Conservation (phyloP, 2,329 filamentous ascomycete genomes). For the Epichloe typhina region DNA sequence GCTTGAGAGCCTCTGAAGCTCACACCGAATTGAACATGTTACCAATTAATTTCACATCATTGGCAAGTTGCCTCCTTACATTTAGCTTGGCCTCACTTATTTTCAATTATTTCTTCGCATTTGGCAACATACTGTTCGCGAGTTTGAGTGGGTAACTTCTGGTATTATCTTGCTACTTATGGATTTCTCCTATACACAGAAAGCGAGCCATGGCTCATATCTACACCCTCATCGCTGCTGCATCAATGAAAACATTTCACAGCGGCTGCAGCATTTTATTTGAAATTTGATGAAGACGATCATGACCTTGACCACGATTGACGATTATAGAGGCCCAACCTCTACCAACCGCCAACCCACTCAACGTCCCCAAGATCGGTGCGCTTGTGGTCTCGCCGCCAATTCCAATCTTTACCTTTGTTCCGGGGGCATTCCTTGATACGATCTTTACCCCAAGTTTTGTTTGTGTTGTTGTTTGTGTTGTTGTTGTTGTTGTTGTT, state of each 20-base stretch:
- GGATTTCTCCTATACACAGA: constrained; percentile 48
- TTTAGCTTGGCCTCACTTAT: too few species aligned
- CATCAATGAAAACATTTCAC: constrained; percentile 7
- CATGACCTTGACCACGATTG: constrained; percentile 48
- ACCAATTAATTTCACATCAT: background rate
- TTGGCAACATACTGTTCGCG: background rate
- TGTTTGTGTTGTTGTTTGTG: constrained; percentile 16
- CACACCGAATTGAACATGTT: too few species aligned
- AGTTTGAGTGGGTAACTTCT: constrained; percentile 53
- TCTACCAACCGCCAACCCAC: constrained; percentile 87
- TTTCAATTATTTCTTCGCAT: too few species aligned
- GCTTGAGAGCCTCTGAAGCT: too few species aligned
- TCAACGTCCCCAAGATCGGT: constrained; percentile 68
- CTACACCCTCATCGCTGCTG: constrained; percentile 16
- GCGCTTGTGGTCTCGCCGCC: constrained; percentile 45
- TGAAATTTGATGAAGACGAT: constrained; percentile 2
- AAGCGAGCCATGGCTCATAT: constrained; percentile 40
- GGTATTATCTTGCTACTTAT: constrained; percentile 37
- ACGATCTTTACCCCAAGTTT: constrained; percentile 29
- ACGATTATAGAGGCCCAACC: constrained; percentile 31
- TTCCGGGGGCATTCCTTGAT: constrained; percentile 42
- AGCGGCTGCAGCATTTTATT: background rate
- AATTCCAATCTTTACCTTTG: constrained; percentile 47
- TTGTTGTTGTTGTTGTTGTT: constrained; percentile 16
- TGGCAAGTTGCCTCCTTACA: too few species aligned